Evolutionary conservation across 805 yeast genomes (phyloP).

Genomic region (Kodamaea sagamina): DNA sequence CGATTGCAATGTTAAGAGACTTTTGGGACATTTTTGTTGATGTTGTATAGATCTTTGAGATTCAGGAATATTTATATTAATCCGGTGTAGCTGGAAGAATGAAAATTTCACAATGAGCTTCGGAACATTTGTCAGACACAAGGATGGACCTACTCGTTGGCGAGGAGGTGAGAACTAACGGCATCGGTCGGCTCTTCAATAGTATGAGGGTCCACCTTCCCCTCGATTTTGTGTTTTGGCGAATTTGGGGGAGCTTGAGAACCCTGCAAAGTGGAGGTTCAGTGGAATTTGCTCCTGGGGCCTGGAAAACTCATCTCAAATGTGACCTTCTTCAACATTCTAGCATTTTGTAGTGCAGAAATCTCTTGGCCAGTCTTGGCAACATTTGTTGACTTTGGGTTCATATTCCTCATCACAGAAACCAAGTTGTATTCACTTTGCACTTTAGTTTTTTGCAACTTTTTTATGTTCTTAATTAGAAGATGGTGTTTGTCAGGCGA

Average conservation of each 20-base stretch:
- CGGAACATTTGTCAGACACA: not conserved
- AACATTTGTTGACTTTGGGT: too few species aligned
- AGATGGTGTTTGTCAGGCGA: conserved; percentile 4
- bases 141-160: conserved; percentile 9
- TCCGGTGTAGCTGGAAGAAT: conserved; percentile 1
- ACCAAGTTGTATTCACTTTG: conserved; percentile 13
- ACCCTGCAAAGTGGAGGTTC: not conserved
- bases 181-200: not conserved
- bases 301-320: not conserved
- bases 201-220: conserved; percentile 7
- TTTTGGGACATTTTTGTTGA: conserved; percentile 3
- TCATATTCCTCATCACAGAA: conserved; percentile 12
- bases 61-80: not conserved
- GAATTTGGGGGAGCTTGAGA: not conserved
- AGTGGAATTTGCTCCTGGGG: too few species aligned
- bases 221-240: not conserved
- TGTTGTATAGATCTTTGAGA: not conserved
- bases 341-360: not conserved
- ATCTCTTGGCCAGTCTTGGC: too few species aligned
- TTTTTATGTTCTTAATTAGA: conserved; percentile 10
- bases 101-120: not conserved
- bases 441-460: conserved; percentile 13
- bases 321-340: not conserved
- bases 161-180: not conserved
- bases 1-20: conserved; percentile 58